phyloP scores from a whole-genome alignment of 2,329 filamentous ascomycete genomes.

The Harringtonia aguacate region DNA sequence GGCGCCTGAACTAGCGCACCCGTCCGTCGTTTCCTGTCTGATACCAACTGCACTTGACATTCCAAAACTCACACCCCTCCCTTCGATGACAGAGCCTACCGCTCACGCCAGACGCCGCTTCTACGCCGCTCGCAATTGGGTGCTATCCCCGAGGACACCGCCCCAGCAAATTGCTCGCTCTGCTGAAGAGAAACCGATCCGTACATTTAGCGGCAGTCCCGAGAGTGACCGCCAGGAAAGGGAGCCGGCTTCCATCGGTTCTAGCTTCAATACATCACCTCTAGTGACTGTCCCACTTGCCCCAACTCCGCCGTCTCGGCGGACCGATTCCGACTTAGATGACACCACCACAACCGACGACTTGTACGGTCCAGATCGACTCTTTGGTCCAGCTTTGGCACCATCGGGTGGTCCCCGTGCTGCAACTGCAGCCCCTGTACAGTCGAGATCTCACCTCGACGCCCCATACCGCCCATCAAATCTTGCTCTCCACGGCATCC shows the following conservation, averaged over 20 bases:
- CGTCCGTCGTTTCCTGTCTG: too few species aligned
- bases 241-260: conserved; percentile 12
- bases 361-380: conserved; percentile 32
- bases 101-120: too few species aligned
- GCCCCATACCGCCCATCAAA: background rate
- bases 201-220: conserved; percentile 3
- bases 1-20: too few species aligned
- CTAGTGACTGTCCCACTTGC: conserved; percentile 23
- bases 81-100: too few species aligned
- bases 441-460: too few species aligned
- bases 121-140: conserved; percentile 1
- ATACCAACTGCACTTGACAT: too few species aligned
- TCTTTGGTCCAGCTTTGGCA: conserved; percentile 22
- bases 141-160: conserved; percentile 3
- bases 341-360: conserved; percentile 26
- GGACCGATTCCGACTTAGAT: conserved; percentile 14
- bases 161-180: conserved; percentile 8
- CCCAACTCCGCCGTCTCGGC: conserved; percentile 25
- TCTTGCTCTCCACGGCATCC: background rate
- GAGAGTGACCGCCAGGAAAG: background rate
- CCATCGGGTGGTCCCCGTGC: conserved; percentile 13
- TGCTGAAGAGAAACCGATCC: conserved; percentile 10
- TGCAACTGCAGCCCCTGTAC: background rate
- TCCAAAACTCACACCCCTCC: too few species aligned
- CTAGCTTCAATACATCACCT: conserved; percentile 16